Evolutionary conservation across 2,329 filamentous ascomycete genomes (phyloP).

Genomic region (Pestalotiopsis fici): DNA sequence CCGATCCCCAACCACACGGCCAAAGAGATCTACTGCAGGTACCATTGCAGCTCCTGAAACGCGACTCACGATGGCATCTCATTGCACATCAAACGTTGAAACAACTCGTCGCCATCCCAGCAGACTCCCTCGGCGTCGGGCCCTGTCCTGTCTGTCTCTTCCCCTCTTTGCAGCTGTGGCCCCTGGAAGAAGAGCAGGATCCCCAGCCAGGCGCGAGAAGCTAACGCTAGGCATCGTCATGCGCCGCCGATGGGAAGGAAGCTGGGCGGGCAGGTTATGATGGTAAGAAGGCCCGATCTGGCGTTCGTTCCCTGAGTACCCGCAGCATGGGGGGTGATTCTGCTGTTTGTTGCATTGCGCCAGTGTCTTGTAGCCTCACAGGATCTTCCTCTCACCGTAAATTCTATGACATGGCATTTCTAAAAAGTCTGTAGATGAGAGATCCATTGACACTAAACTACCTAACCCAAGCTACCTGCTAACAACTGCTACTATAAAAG

Average conservation of each 20-base stretch:
- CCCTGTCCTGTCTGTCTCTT: too few species aligned
- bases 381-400: background rate
- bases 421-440: background rate
- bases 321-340: background rate
- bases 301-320: too few species aligned
- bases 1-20: background rate
- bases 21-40: background rate
- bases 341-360: background rate
- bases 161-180: background rate
- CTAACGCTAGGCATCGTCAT: background rate
- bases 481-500: background rate
- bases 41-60: constrained; percentile 9
- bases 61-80: constrained; percentile 8
- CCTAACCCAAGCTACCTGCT: background rate
- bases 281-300: background rate
- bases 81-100: constrained; percentile 6
- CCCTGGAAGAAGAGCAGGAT: background rate
- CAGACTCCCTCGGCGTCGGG: too few species aligned
- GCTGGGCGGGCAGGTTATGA: background rate
- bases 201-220: background rate
- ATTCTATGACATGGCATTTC: background rate
- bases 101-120: constrained; percentile 1
- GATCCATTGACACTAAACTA: background rate
- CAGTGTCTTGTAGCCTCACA: background rate
- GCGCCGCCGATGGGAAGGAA: background rate